Base-by-base conservation (phyloP, 2,329 filamentous ascomycete species). In the Aureobasidium sp. region DNA sequence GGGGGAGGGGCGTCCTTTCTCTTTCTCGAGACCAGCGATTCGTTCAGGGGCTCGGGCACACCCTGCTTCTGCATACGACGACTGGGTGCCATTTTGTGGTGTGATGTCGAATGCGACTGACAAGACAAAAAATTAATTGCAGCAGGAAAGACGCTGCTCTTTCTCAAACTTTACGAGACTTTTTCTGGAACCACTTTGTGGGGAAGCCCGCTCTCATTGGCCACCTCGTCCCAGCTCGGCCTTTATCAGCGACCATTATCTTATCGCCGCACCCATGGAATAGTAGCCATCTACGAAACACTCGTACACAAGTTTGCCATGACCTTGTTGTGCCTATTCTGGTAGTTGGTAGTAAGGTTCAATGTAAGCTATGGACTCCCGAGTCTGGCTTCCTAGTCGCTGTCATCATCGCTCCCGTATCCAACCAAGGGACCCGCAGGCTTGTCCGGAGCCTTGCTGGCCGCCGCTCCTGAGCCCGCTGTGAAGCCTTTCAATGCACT, bases 41-140 rank as follows among this genome's bases (percentile, higher is more conserved):
- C 90, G 67, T 94, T 90, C 67, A 97, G 83, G 67, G 88, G 82
- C 71, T 88, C 84, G 60, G 94, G 94, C 67, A 88, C 82, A 62
- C 91, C 93, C 83, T 97, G 94, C 79, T 97, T 97, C 76, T 92
- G 90, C 87, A 97, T 95, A 70, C 92, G 90, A 74, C 91, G 89
- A 75, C 91, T 90, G 65, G 86, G 84, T 80, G 91, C 92, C 92
- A 96, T 96, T 71, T 74, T 85, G 62, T 17, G 7, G 5, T 49
- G 34, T 41, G 27, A 39, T 58, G 49, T 48, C 17, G 15, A 51
- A 31, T 60, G 45, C 36, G 57, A 42, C 36, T 42, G 57, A 22
- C 27, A 60, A 60, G 51, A 39, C 22, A n/a, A 41, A 42, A 41
- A 55, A 55, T 41, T 7, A 31, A 29, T 20, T 17, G 51, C 36